phyloP scores from a whole-genome alignment of 1,284 basidiomycete species.

The Trametes versicolor region DNA sequence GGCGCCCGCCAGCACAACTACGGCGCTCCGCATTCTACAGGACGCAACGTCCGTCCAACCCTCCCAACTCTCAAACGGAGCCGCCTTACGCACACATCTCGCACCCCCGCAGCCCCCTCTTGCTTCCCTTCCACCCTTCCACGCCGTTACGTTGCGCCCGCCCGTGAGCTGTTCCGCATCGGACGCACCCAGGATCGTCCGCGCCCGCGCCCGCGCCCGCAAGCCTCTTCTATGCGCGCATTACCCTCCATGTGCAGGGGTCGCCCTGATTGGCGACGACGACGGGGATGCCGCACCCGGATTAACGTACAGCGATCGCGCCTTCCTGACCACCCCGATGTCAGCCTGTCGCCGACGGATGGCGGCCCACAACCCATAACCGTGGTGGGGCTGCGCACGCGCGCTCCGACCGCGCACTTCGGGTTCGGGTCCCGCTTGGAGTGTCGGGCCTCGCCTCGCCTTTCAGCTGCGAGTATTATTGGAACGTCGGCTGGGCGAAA shows the following conservation, averaged over 20 bases:
- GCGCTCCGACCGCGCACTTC: constrained; percentile 12
- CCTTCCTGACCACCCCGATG: constrained; percentile 14
- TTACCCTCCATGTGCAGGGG: background rate
- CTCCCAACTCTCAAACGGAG: background rate
- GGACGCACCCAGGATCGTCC: constrained; percentile 6
- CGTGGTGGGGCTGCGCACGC: background rate
- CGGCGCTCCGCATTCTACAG: background rate
- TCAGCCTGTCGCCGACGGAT: background rate
- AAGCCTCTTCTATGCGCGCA: background rate
- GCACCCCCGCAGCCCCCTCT: background rate
- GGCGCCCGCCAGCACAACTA: background rate
- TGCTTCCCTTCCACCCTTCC: background rate
- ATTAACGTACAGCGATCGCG: constrained; percentile 2
- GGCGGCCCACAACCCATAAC: background rate
- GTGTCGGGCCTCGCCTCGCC: too few relatives aligned
- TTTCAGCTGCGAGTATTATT: background rate
- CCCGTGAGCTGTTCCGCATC: constrained; percentile 3
- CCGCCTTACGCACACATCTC: background rate
- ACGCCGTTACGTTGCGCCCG: constrained; percentile 3
- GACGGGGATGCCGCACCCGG: background rate
- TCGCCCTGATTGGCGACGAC: background rate
- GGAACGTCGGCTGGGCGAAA: background rate
- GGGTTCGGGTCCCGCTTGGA: background rate
- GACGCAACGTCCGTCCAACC: constrained; percentile 1
- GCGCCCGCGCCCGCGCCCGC: background rate